Base-by-base conservation (phyloP, 129 eudicot genomes). In the Chrysanthemum lavandulifolium region DNA sequence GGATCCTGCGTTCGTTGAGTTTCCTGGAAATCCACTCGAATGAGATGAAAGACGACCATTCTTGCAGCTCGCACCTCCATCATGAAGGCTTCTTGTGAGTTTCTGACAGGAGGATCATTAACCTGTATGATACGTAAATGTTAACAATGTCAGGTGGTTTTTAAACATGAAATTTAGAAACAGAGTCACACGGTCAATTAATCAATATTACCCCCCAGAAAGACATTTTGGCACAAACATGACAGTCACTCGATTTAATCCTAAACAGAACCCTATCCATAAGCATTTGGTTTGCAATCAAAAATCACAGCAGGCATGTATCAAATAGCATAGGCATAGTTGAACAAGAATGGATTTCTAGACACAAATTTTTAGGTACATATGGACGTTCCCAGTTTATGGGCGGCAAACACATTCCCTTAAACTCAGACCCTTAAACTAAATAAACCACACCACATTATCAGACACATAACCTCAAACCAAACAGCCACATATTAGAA, bases 51-150 rank as follows among this genome's bases (percentile, higher is more conserved):
- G n/a, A n/a, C n/a, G n/a, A 93, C 98, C 99, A 90, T 90, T 76
- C 86, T 88, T 68, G 94, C 82, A 52, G 97, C 98, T 21, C 98
- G 98, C 89, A 90, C 85, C 80, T 94, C 98, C 99, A 94, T 94
- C 96, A 86, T 94, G 85, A 94, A 90, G 19, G 97, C 86, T 74
- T 94, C 99, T 82, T 94, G 99, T 19, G 97, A 84, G 76, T 94
- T 94, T 79, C 93, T 82, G 27, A 94, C 97, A 16, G 96, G 99
- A 45, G 91, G 92, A 54, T 93, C 98, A 69, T 77, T 92, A 5
- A 92, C 96, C 98, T 89, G 19, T 65, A 87, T 47, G 15, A 75
- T 18, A 60, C 45, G 18, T 7, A 57, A 13, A 6, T 0, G 19
- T 40, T 13, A 19, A 45, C 62, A 65, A 47, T 21, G 45, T 67